Base-by-base conservation (phyloP, 2,329 filamentous ascomycete species). In the Fusarium nematophilum region DNA sequence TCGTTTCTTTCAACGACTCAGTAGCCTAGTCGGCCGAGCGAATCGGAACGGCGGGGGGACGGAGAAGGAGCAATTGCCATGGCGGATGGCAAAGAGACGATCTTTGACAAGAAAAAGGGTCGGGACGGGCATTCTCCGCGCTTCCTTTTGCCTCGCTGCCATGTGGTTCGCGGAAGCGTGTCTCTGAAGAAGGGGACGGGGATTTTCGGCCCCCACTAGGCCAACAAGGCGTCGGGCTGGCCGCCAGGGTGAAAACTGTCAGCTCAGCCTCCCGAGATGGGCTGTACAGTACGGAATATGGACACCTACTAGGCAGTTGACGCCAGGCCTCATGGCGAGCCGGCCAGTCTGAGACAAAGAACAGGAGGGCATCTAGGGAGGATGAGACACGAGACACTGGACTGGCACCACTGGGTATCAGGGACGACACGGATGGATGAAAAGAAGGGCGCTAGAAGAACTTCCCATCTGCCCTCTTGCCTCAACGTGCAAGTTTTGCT, bases 31-130 rank as follows among this genome's bases (percentile, higher is more conserved):
- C 46, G 8, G 43, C 27, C 25, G 30, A 29, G 29, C 61, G 57
- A 64, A 64, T 62, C 61, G 62, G 62, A 64, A 59, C 31, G n/a
- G 39, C 11, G 31, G 44, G 39, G 47, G 21, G 15, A 15, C 23
- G 21, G 36, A 39, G 36, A n/a, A n/a, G n/a, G n/a, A n/a, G 33
- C 40, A 36, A 39, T 30, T 27, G 21, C 27, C 13, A 47, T 26
- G 36, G 56, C 29, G 39, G 43, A 64, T 43, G 60, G 60, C 60
- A 43, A 61, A 49, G 44, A 44, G 51, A 18, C 42, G 34, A 57
- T 38, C 29, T 50, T 53, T 49, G 43, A 31, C 38, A 45, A 40
- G 57, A 40, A 29, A 60, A 50, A 52, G 15, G 18, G 45, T 48
- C 33, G 50, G 46, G 21, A 23, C 18, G 14, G 2, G 15, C 15